Conservation (phyloP, 2,329 filamentous ascomycete species). For the Penicillium sp. region DNA sequence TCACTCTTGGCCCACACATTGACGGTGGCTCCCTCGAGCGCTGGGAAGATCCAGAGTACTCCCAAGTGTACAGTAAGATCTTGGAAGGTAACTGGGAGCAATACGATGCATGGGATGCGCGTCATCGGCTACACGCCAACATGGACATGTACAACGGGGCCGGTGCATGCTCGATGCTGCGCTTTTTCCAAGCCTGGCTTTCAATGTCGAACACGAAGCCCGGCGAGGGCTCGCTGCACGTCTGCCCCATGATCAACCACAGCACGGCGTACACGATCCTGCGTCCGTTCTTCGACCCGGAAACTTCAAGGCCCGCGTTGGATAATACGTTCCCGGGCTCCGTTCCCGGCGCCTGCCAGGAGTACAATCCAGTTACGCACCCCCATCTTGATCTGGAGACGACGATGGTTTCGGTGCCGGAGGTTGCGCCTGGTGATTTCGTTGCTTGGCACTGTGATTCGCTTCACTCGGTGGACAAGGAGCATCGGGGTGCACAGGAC, state of each 20-base stretch:
- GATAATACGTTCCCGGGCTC: conserved; percentile 65
- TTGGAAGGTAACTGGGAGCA: conserved; percentile 74
- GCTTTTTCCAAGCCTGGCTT: conserved; percentile 89
- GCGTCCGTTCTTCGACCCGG: conserved; percentile 73
- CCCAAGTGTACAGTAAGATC: conserved; percentile 69
- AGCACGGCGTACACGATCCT: conserved; percentile 79
- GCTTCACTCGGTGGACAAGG: conserved; percentile 80
- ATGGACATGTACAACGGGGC: conserved; percentile 78
- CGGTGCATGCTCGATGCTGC: conserved; percentile 79
- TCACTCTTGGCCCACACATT: conserved; percentile 70
- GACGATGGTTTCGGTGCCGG: conserved; percentile 71
- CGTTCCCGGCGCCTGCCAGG: conserved; percentile 65
- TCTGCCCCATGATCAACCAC: conserved; percentile 74
- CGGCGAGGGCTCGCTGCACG: conserved; percentile 73
- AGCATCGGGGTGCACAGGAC: conserved; percentile 69
- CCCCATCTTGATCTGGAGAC: conserved; percentile 66
- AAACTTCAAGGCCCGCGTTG: conserved; percentile 43
- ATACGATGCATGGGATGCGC: conserved; percentile 80
- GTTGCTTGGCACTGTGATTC: conserved; percentile 77
- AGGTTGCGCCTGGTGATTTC: conserved; percentile 70
- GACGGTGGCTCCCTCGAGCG: conserved; percentile 74
- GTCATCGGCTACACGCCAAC: conserved; percentile 64
- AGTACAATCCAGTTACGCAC: conserved; percentile 63
- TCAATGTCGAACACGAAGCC: conserved; percentile 69
- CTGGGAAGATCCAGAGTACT: conserved; percentile 71